A percentile compares a stretch with the other conserved stretches of the same genome.
These are phyloP conservation scores for Nicotiana attenuata DNA, from an alignment of 257 asterid genomes.

Conservation along the genomic window DNA sequence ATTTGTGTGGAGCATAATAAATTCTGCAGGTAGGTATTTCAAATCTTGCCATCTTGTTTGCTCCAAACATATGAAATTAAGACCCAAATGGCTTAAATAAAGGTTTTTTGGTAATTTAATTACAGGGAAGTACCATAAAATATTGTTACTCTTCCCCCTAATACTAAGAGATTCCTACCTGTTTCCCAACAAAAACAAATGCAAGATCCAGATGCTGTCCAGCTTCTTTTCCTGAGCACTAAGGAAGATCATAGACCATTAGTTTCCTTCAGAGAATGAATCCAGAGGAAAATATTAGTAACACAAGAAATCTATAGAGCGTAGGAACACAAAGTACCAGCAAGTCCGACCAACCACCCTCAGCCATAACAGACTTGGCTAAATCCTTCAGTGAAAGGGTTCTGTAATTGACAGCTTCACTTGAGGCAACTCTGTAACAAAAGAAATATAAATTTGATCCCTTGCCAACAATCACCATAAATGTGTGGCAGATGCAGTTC, in stretches of 20 bases:
- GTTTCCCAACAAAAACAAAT: slow-evolving; percentile 70
- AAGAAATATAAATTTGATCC: slow-evolving; percentile 7
- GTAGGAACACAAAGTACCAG: slow-evolving; percentile 38
- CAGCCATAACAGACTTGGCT: slow-evolving; percentile 68
- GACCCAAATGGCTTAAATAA: not conserved
- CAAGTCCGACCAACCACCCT: slow-evolving; percentile 83
- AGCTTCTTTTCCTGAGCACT: slow-evolving; percentile 65
- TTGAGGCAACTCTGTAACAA: slow-evolving; percentile 29
- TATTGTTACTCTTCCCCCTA: not conserved
- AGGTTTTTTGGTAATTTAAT: not conserved
- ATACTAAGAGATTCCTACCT: slow-evolving; percentile 43
- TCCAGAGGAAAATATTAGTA: not conserved
- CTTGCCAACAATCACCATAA: not conserved
- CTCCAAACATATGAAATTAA: slow-evolving; percentile 8
- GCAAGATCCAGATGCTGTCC: slow-evolving; percentile 59
- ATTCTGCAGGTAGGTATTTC: slow-evolving; percentile 3
- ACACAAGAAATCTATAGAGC: not conserved
- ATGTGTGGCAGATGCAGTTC: not conserved
- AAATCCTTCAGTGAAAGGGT: slow-evolving; percentile 64
- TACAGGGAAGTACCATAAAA: not conserved
- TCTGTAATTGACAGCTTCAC: slow-evolving; percentile 69
- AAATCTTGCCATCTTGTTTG: slow-evolving; percentile 9
- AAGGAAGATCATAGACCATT: slow-evolving; percentile 25
- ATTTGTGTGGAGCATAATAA: not conserved
- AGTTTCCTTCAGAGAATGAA: slow-evolving; percentile 7